Evolutionary conservation across 371 early-diverging fungal genomes (phyloP), one percentile per base, ranked within the genome.

Genomic region (Dinochytrium kinnereticum): DNA sequence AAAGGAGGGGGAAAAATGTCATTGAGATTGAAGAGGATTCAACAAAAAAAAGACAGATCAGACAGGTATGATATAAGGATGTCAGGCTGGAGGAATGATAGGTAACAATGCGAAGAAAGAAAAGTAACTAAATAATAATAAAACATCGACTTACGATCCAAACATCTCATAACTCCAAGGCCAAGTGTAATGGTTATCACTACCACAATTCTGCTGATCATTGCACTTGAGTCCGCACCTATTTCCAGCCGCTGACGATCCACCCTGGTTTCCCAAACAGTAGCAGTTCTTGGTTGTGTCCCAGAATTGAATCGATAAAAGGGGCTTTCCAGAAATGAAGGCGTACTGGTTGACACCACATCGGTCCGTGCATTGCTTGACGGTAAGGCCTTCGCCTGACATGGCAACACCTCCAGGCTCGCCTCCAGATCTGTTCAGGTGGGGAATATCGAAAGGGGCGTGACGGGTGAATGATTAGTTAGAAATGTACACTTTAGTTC

Each of bases 251-350:
- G 13, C 36, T 30, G 10, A 21, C 13, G 49, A 26, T 15, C 30
- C 34, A 31, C 61, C 36, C 15, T 13, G 30, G 10, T 30, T 30
- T 19, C 26, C 21, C 34, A 61, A 10, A 34, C 61, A 61, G 61
- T 61, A 61, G 24, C 61, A 61, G 61, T 61, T 61, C 10, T 61
- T 28, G 34, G 7, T 37, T 15, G 13, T 53, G 37, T 61, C 61
- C 31, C 31, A 61, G 19, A 34, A 2, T 2, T 3, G 26, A 26
- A 61, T 7, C 13, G 61, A 7, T 34, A 34, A 17, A 36, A 61
- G n/a, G 36, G 61, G 61, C 10, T 37, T 31, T 61, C 61, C 61
- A 31, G 61, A 61, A 10, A 61, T 61, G 61, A 33, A 61, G 34
- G 61, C 61, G 36, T 61, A 61, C 34, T 15, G 13, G 13, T 34